Percentiles rank a stretch among this genome's conserved stretches.
Evolutionary conservation across 2,329 filamentous ascomycete species (phyloP).

Genomic region (Trichophyton simii): DNA sequence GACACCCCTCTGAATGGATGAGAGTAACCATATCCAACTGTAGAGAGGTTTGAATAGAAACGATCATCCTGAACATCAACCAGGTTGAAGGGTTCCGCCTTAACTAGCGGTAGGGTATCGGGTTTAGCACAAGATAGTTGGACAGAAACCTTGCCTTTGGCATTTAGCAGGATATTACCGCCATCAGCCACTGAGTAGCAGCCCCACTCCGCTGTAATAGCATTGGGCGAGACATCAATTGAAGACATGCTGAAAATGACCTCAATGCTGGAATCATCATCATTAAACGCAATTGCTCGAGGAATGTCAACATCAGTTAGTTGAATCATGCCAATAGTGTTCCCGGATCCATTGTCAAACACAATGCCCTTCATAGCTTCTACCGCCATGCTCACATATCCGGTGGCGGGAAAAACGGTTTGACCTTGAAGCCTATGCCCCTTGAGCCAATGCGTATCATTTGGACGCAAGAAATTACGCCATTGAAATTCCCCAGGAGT

Average conservation of each 20-base stretch:
- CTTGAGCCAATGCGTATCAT: slow-evolving; percentile 22
- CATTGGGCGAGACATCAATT: slow-evolving; percentile 6
- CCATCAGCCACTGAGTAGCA: neutral
- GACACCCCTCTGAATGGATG: slow-evolving; percentile 12
- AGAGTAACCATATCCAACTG: neutral
- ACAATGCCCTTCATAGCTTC: slow-evolving; percentile 17
- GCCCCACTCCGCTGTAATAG: neutral
- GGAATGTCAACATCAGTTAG: slow-evolving; percentile 10
- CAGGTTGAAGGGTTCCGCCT: neutral
- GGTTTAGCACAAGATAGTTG: neutral
- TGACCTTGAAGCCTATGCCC: slow-evolving; percentile 22
- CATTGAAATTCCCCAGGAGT: slow-evolving; percentile 17
- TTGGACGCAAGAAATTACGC: slow-evolving; percentile 18
- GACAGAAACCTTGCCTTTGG: neutral
- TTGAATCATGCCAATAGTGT: slow-evolving; percentile 11
- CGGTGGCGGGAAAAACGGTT: slow-evolving; percentile 21
- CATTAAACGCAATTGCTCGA: slow-evolving; percentile 15
- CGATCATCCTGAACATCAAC: neutral
- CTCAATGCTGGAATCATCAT: neutral
- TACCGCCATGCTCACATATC: slow-evolving; percentile 17
- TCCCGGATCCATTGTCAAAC: neutral
- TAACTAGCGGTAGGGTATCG: neutral
- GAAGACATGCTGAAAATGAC: slow-evolving; percentile 11
- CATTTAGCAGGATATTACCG: neutral
- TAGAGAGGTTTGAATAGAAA: neutral